Percentiles rank a stretch among this genome's conserved stretches.
These are phyloP conservation scores for Cornus florida DNA, from an alignment of 148 eudicot species.

Conservation along the genomic window DNA sequence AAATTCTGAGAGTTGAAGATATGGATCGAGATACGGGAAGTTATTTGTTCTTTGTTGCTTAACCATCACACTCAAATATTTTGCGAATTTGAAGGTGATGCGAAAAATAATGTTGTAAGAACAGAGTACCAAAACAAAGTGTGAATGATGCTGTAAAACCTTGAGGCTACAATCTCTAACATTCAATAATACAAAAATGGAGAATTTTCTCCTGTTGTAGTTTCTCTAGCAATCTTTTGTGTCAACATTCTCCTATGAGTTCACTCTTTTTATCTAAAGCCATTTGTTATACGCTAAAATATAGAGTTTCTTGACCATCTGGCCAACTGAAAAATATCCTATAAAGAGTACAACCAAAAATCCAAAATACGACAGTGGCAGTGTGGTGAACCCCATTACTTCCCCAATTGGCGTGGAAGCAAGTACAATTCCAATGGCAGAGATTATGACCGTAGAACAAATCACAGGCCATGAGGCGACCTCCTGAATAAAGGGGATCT, in stretches of 20 bases:
- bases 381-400: constrained; percentile 28
- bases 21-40: constrained; percentile 8
- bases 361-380: constrained; percentile 41
- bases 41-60: constrained; percentile 6
- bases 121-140: neutral
- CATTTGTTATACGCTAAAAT: constrained; percentile 42
- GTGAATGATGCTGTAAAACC: neutral
- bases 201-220: neutral
- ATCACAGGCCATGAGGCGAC: constrained; percentile 55
- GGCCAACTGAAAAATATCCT: constrained; percentile 43
- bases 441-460: constrained; percentile 36
- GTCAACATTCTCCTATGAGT: neutral
- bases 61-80: neutral
- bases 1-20: neutral
- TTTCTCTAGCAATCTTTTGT: neutral
- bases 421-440: constrained; percentile 33
- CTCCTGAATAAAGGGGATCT: constrained; percentile 50
- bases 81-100: neutral
- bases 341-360: constrained; percentile 41
- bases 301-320: constrained; percentile 44
- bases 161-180: neutral
- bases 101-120: neutral
- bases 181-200: constrained; percentile 12
- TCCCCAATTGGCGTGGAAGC: constrained; percentile 30
- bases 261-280: constrained; percentile 30